phyloP scores from a whole-genome alignment of 768 basidiomycete species.

The Boletellus emodensis region DNA sequence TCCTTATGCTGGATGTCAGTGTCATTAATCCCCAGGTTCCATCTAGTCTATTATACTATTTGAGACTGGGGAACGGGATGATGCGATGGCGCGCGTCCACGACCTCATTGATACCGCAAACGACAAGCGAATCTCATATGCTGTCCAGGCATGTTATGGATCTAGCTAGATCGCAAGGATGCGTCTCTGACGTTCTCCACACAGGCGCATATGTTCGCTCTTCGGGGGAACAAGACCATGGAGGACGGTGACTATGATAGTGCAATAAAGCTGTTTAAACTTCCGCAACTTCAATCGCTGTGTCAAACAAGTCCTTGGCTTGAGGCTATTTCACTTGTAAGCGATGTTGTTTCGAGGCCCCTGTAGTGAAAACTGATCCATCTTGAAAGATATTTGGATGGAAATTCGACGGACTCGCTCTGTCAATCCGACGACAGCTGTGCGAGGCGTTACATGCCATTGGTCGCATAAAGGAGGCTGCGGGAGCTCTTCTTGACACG shows the following conservation, averaged over 20 bases:
- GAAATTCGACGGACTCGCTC: slow-evolving; percentile 7
- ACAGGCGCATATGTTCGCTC: slow-evolving; percentile 14
- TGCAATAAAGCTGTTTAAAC: slow-evolving; percentile 11
- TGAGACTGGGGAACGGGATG: slow-evolving; percentile 6
- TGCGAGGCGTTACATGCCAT: slow-evolving; percentile 12
- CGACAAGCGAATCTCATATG: slow-evolving; percentile 5
- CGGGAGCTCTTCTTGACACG: slow-evolving; percentile 8
- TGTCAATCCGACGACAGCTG: slow-evolving; percentile 5
- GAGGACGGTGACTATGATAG: slow-evolving; percentile 9
- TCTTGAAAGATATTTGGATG: slow-evolving; percentile 14
- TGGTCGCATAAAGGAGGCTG: slow-evolving; percentile 10
- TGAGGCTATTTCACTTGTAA: slow-evolving; percentile 13
- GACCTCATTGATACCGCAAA: slow-evolving; percentile 10
- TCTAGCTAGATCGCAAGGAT: background rate
- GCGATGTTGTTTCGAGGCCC: background rate
- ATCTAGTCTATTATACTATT: slow-evolving; percentile 12
- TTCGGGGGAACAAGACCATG: slow-evolving; percentile 6
- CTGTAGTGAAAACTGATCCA: background rate
- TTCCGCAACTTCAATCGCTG: background rate
- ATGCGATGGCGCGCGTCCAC: slow-evolving; percentile 11
- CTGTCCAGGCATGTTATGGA: slow-evolving; percentile 7
- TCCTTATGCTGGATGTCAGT: background rate
- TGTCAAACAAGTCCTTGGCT: background rate
- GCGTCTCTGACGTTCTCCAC: background rate
- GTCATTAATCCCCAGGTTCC: background rate